These are phyloP conservation scores for Carex scoparia DNA, from an alignment of 176 grass and related monocot species.

Conservation along the genomic window DNA sequence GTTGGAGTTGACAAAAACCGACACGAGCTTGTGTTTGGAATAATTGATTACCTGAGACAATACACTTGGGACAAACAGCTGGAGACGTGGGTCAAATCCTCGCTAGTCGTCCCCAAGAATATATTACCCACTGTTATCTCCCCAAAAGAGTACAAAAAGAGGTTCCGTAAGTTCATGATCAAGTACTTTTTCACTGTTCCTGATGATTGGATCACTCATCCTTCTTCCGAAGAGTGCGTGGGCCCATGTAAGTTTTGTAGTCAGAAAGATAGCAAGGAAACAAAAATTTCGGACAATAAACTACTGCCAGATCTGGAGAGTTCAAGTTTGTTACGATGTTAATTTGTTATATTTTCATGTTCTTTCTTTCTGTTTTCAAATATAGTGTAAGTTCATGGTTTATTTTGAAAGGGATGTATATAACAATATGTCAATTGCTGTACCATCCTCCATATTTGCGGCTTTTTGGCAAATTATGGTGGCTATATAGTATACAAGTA, in stretches of 20 bases:
- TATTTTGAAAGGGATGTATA: constrained; percentile 36
- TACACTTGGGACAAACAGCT: constrained; percentile 97
- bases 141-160: constrained; percentile 85
- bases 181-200: constrained; percentile 79
- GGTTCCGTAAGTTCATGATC: constrained; percentile 79
- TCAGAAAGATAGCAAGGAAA: constrained; percentile 39
- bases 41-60: constrained; percentile 88
- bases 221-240: constrained; percentile 24
- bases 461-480: constrained; percentile 69
- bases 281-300: constrained; percentile 30
- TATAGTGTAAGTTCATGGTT: constrained; percentile 22
- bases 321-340: constrained; percentile 26
- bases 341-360: constrained; percentile 12
- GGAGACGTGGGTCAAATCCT: constrained; percentile 85
- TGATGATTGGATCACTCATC: constrained; percentile 64
- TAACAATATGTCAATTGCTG: constrained; percentile 39
- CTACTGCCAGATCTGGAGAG: constrained; percentile 25
- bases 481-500: constrained; percentile 33
- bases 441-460: constrained; percentile 51
- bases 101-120: constrained; percentile 80
- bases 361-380: constrained; percentile 27
- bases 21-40: constrained; percentile 86
- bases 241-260: constrained; percentile 44
- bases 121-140: constrained; percentile 68
- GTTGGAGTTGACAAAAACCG: constrained; percentile 76